phyloP scores from a whole-genome alignment of 2,329 filamentous ascomycete species.

The Elsinoe fawcettii region DNA sequence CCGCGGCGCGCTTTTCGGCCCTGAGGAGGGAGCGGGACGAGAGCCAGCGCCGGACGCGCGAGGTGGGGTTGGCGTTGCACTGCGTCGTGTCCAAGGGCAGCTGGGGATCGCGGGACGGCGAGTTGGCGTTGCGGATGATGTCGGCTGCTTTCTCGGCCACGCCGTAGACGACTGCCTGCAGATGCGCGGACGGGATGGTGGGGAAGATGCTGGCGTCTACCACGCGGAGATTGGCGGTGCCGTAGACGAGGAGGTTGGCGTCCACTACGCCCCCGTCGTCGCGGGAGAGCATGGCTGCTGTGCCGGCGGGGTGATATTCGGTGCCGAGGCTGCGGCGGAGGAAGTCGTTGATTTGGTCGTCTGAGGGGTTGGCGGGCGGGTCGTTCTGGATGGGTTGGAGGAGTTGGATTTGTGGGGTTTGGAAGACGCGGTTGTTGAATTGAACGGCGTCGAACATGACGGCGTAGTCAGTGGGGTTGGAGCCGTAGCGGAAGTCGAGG shows the following conservation, averaged over 20 bases:
- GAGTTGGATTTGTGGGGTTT: conserved; percentile 21
- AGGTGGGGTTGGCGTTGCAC: conserved; percentile 15
- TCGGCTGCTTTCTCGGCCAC: conserved; percentile 22
- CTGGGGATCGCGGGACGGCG: not conserved
- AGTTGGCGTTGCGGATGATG: conserved; percentile 19
- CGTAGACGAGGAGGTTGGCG: conserved; percentile 34
- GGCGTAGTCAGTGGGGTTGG: conserved; percentile 34
- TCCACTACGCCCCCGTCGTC: conserved; percentile 44
- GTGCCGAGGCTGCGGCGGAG: conserved; percentile 30
- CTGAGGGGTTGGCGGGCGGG: conserved; percentile 25
- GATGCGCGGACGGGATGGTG: conserved; percentile 29
- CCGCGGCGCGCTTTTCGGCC: not conserved
- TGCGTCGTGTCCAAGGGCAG: conserved; percentile 16
- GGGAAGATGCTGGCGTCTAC: conserved; percentile 39
- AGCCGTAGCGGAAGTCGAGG: conserved; percentile 38
- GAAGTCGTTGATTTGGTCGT: conserved; percentile 24
- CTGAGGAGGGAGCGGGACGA: not conserved
- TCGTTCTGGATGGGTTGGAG: conserved; percentile 23
- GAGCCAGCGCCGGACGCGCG: conserved; percentile 11
- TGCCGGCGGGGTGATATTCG: conserved; percentile 44
- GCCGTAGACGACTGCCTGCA: conserved; percentile 20
- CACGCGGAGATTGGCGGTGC: conserved; percentile 36
- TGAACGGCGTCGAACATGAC: conserved; percentile 23
- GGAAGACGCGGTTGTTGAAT: conserved; percentile 26
- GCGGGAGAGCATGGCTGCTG: conserved; percentile 40